Evolutionary conservation across 371 early-diverging fungal species (phyloP), one percentile per base, ranked within the genome.

Genomic region (Aphelidium insulamus): DNA sequence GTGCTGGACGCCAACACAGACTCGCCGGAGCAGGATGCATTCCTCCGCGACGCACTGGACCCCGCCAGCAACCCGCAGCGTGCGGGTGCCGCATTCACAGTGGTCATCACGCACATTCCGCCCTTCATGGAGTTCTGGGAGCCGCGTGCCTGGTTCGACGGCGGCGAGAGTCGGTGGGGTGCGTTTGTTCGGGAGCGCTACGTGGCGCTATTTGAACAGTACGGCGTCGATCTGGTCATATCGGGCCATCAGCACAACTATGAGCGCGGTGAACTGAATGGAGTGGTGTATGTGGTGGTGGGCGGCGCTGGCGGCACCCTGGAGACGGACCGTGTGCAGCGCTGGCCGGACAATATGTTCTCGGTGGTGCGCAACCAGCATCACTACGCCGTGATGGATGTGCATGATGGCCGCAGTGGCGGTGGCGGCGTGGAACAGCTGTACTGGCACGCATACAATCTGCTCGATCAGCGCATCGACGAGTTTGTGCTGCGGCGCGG

Each of bases 231-330:
- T 38, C 42, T 78, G 21, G 76, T 78, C 2, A 64, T 78, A 5
- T 76, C 77, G 1, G 79, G 79, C 4, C 79, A 78, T 43, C 77
- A 78, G 37, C 79, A 78, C 40, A 78, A 78, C 36, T 78, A 78
- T 40, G 69, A 74, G 48, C 49, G 68, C 22, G 62, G 66, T 11
- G 42, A 59, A 43, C 51, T 51, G 0, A 56, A 62, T 27, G 57
- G 59, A 11, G 45, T 60, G 26, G 49, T 49, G 24, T 58, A 77
- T 52, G 42, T 66, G 1, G 74, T 78, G 30, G 72, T 74, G 24
- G 79, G 79, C 5, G 79, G 79, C 3, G 78, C 71, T 0, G 79
- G 79, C 12, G 79, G 79, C 5, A 50, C 48, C 30, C 36, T 78
- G 19, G 78, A 77, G 37, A 46, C 45, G n/a, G 57, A 66, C 26